Evolutionary conservation across 148 eudicot species (phyloP), one percentile per base, ranked within the genome.

Genomic region (Pouteria glomerata): DNA sequence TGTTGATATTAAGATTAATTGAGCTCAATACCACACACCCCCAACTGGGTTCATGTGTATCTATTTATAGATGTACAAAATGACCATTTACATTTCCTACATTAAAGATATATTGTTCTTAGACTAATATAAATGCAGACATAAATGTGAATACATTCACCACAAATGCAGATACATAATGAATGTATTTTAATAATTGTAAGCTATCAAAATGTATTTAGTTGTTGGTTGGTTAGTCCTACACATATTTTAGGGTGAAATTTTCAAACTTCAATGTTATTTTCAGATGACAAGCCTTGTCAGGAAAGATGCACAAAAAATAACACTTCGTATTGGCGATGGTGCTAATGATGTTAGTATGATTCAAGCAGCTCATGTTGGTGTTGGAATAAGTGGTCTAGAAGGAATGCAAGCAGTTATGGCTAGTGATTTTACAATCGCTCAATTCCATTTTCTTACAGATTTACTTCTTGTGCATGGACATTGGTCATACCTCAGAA

Each of bases 331-430:
- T 71, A 93, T 93, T 76, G 98, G 98, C 69, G 98, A 93, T 80
- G 97, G 97, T 72, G 97, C 97, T 60, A 91, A 91, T 75, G 97
- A 91, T 71, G 97, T 91, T 29, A 89, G 97, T 69, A 91, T 91
- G 98, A 94, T 94, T 76, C 98, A 94, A 84, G 98, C 98, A 3
- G 98, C 98, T 78, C 98, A 94, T 86, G 96, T 94, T 71, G 98
- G 98, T 66, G 96, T 94, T 64, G 98, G 98, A 62, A 94, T 94
- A 69, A 94, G 98, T 84, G 98, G 98, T 47, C 57, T 86, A 78
- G 98, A 94, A 85, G 98, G 98, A 72, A 94, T 94, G 98, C 98
- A 94, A 77, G 98, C 98, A 15, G 98, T 94, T 51, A 91, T 94
- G 98, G 98, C 98, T 58, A 91, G 97, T 77, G 98, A 94, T 84